phyloP scores from a whole-genome alignment of 2,329 filamentous ascomycete genomes.

The Xylaria sp. region DNA sequence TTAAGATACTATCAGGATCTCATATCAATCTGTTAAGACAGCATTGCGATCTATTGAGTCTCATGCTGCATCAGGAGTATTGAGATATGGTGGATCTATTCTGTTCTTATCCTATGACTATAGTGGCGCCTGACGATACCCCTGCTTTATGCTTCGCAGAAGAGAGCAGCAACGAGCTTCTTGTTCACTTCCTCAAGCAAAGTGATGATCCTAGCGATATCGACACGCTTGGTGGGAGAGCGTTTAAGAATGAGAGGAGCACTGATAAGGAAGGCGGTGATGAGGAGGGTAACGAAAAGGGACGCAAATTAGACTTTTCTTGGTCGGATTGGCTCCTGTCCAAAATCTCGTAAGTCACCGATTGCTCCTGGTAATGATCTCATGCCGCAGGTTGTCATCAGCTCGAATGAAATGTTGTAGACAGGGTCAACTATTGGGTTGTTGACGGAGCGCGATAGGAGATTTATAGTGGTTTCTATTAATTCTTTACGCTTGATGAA shows the following conservation, averaged over 20 bases:
- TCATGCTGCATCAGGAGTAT: background rate
- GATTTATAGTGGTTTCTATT: slow-evolving; percentile 6
- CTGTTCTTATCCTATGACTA: background rate
- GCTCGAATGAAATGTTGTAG: background rate
- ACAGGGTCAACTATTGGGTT: background rate
- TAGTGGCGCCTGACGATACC: background rate
- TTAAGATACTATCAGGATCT: background rate
- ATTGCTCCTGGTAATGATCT: too few relatives aligned
- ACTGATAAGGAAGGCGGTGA: background rate
- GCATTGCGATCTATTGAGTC: background rate
- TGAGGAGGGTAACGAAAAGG: too few relatives aligned
- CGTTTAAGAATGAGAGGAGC: background rate
- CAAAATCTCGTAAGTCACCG: too few relatives aligned
- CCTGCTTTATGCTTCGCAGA: slow-evolving; percentile 13
- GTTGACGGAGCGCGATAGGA: background rate
- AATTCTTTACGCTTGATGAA: background rate
- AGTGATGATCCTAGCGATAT: background rate
- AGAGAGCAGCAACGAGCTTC: background rate
- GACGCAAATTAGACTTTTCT: too few relatives aligned
- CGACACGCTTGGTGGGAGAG: background rate
- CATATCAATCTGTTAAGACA: background rate
- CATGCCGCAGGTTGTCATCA: too few relatives aligned
- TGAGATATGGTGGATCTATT: background rate
- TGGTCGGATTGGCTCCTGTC: too few relatives aligned
- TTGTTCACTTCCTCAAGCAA: slow-evolving; percentile 13